Evolutionary conservation across 441 rosid genomes (phyloP).

Genomic region (Gossypium schwendimanii): DNA sequence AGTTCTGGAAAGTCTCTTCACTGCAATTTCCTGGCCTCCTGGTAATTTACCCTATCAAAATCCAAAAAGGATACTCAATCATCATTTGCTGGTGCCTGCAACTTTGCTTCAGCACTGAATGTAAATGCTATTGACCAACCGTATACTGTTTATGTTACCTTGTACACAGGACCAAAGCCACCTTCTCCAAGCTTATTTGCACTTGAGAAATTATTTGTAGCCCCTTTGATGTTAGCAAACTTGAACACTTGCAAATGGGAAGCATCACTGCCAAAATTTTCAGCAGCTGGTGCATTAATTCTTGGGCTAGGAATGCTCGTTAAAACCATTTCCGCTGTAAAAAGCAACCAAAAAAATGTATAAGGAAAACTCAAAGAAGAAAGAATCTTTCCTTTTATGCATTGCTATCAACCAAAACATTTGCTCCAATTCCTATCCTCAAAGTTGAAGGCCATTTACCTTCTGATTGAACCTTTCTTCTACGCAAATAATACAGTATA

Average conservation of each 20-base stretch:
- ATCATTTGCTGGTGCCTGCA: not conserved
- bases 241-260: slow-evolving; percentile 29
- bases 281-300: slow-evolving; percentile 3
- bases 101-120: not conserved
- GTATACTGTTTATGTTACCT: slow-evolving; percentile 14
- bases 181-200: slow-evolving; percentile 32
- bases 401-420: not conserved
- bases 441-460: slow-evolving; percentile 13
- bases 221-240: slow-evolving; percentile 19
- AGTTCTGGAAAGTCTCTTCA: slow-evolving; percentile 28
- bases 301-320: not conserved
- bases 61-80: not conserved
- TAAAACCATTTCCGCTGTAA: slow-evolving; percentile 11
- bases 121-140: not conserved
- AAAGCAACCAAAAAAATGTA: not conserved
- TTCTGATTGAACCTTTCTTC: not conserved
- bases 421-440: not conserved
- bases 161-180: slow-evolving; percentile 35
- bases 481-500: slow-evolving; percentile 8
- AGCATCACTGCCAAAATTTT: slow-evolving; percentile 14
- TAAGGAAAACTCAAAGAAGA: not conserved
- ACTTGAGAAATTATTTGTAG: slow-evolving; percentile 26
- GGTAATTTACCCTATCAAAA: slow-evolving; percentile 19
- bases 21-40: slow-evolving; percentile 26
- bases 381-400: not conserved